phyloP scores from a whole-genome alignment of 2,329 filamentous ascomycete genomes.

The Dendryphion nanum region DNA sequence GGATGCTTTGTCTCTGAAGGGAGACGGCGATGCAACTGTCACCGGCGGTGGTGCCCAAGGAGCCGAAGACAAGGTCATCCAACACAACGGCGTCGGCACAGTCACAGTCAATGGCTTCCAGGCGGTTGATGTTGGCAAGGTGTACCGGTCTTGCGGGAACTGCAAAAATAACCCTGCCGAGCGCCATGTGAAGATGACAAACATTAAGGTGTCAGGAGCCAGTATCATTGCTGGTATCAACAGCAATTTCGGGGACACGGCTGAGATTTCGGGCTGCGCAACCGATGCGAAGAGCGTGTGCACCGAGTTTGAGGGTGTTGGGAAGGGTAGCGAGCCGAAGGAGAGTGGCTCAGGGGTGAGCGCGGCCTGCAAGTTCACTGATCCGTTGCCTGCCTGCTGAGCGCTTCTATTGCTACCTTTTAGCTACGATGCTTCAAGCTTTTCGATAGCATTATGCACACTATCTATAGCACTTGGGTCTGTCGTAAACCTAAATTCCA shows the following conservation, averaged over 20 bases:
- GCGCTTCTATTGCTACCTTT: no score
- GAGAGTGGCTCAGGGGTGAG: no score
- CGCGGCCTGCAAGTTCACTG: no score
- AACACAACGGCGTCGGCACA: slow-evolving; percentile 35
- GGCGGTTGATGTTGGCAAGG: slow-evolving; percentile 27
- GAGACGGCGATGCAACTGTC: background rate
- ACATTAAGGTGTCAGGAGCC: slow-evolving; percentile 40
- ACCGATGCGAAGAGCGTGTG: slow-evolving; percentile 18
- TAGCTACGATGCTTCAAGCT: no score
- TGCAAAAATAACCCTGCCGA: no score
- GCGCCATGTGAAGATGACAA: slow-evolving; percentile 44
- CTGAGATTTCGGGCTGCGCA: slow-evolving; percentile 42
- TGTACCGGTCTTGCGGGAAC: slow-evolving; percentile 33
- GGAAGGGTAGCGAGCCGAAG: no score
- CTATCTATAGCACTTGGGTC: no score
- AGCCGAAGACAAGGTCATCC: slow-evolving; percentile 31
- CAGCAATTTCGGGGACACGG: slow-evolving; percentile 49
- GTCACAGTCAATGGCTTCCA: slow-evolving; percentile 33
- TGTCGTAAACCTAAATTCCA: no score
- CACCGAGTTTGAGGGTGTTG: slow-evolving; percentile 20
- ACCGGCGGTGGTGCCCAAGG: slow-evolving; percentile 18
- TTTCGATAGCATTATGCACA: no score
- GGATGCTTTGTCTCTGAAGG: slow-evolving; percentile 9
- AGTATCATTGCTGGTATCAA: slow-evolving; percentile 47
- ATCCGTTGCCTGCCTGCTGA: no score